Evolutionary conservation across 2,329 filamentous ascomycete genomes (phyloP), one percentile per base, ranked within the genome.

Genomic region (Trichoderma simmonsii): DNA sequence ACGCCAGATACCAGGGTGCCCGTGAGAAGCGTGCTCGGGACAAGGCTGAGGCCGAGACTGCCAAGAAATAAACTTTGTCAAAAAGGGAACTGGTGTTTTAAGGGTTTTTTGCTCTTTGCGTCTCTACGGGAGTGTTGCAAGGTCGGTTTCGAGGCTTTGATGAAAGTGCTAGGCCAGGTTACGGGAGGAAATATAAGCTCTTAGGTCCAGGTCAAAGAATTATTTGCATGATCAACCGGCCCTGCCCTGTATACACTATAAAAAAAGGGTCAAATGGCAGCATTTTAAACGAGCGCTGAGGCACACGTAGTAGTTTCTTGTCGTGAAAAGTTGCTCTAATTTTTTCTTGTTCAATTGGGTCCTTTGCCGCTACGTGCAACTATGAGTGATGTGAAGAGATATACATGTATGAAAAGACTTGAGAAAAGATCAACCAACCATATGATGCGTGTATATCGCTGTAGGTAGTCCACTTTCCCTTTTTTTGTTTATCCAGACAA

Each of bases 1-100:
- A 97, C 82, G 91, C 92, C 81, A 92, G 95, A 84, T 87, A 92
- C 81, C 85, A 89, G 76, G 96, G 96, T 86, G 89, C 89, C 81
- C 91, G 94, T 84, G 95, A 97, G 89, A 98, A 98, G 94, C 92
- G 96, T 82, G 91, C 88, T 79, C 93, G 92, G 89, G 93, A 93
- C 80, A 95, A 92, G 88, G 92, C 91, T 79, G 93, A 95, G 83
- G 93, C 92, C 82, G 92, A 92, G 83, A 87, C 87, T 81, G 89
- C 90, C 85, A 95, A 95, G 92, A 95, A 96, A 91, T 95, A 94
- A 86, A 82, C 80, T 80, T 68, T 69, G 70, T 57, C 62, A 68
- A 68, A 70, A 81, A 79, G 78, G 79, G 77, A 81, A 81, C 67
- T 78, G 81, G 81, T 82, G 81, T 83, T 83, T 80, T 78, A 80